These are phyloP conservation scores for Vaccinium myrtillus DNA, from an alignment of 148 eudicot genomes.

Conservation along the genomic window DNA sequence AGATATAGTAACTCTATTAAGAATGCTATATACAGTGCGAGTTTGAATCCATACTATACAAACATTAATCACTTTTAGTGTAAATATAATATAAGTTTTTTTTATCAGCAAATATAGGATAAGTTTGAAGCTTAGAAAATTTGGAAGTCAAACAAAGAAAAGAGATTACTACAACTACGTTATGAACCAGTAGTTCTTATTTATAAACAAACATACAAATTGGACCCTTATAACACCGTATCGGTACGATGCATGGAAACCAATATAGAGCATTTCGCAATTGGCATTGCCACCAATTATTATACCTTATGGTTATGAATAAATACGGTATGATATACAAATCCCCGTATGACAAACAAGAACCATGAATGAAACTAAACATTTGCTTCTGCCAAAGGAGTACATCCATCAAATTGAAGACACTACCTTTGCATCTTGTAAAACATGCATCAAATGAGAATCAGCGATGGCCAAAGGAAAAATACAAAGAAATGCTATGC, in stretches of 20 bases:
- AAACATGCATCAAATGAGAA: background rate
- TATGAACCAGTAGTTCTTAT: background rate
- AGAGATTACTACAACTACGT: background rate
- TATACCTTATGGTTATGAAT: background rate
- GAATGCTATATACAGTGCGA: background rate
- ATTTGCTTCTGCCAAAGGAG: no score
- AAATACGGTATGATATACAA: no score
- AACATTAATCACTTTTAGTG: no score
- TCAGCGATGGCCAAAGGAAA: background rate
- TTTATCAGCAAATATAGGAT: no score
- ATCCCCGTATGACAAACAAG: no score
- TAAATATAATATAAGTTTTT: no score
- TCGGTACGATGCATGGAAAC: background rate
- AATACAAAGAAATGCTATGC: background rate
- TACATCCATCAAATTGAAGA: background rate
- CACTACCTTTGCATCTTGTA: background rate
- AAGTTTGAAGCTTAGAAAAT: background rate
- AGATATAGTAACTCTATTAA: background rate
- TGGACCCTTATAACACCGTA: background rate
- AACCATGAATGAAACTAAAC: no score
- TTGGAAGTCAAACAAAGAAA: background rate
- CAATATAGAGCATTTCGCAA: background rate
- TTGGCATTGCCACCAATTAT: background rate
- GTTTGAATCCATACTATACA: background rate
- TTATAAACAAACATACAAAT: background rate